These are phyloP conservation scores for Toxoplasma gondii DNA, from an alignment of 169 alveolate genomes.

Conservation along the genomic window DNA sequence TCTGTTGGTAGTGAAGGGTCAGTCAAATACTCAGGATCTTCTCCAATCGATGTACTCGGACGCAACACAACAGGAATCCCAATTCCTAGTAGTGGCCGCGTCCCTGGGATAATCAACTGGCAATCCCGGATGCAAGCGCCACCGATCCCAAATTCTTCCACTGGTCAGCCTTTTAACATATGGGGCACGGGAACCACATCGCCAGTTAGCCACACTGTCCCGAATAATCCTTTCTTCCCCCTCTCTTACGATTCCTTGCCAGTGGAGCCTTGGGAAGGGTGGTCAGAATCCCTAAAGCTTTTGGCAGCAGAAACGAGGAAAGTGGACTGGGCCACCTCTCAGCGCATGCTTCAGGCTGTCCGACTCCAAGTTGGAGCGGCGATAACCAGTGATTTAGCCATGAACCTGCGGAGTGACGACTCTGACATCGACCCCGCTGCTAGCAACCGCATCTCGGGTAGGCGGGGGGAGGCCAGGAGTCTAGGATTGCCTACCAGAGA, in stretches of 20 bases:
- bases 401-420: not conserved
- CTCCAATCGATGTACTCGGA: too few species aligned
- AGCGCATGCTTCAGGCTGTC: slow-evolving; percentile 28
- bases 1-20: not conserved
- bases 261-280: slow-evolving; percentile 27
- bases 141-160: not conserved
- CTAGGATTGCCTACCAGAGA: not conserved
- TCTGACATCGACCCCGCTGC: not conserved
- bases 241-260: not conserved
- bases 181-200: not conserved
- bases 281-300: not conserved
- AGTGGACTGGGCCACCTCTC: not conserved
- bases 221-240: not conserved
- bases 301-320: not conserved
- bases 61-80: too few species aligned
- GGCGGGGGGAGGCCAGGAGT: not conserved
- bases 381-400: slow-evolving; percentile 3
- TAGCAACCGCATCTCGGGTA: not conserved
- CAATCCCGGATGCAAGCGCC: not conserved
- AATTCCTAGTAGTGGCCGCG: not conserved
- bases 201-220: not conserved
- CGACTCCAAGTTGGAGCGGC: slow-evolving; percentile 41
- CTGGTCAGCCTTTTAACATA: not conserved
- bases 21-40: too few species aligned
- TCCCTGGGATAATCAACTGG: not conserved